Evolutionary conservation across 2,329 filamentous ascomycete genomes (phyloP).

Genomic region (Fusarium sp.): DNA sequence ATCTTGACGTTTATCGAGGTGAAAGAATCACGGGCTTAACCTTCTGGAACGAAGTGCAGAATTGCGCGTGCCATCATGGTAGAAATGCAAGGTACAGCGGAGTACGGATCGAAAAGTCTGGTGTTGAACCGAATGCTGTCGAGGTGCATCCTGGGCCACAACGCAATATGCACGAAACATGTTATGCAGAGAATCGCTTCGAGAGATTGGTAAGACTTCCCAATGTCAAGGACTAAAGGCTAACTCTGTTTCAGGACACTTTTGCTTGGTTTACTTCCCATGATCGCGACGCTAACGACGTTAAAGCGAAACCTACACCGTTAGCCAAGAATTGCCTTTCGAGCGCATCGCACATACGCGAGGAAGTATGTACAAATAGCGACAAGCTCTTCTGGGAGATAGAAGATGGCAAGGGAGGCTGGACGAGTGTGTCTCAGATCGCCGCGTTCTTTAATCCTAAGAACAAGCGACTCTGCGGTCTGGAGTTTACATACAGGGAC

Average conservation of each 20-base stretch:
- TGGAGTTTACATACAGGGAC: not conserved
- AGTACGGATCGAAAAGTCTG: not conserved
- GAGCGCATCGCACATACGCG: rapidly evolving
- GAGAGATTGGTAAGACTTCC: not conserved
- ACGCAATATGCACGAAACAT: not conserved
- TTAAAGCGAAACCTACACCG: not conserved
- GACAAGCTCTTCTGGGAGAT: constrained; percentile 4
- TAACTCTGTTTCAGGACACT: too few relatives aligned
- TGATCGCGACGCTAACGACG: too few relatives aligned
- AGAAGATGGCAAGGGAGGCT: not conserved
- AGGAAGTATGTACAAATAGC: not conserved
- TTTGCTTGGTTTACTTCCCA: too few relatives aligned
- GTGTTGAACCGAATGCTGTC: not conserved
- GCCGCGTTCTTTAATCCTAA: not conserved
- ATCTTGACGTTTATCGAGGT: not conserved
- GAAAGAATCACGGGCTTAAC: not conserved
- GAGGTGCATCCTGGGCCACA: not conserved
- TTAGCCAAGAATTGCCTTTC: not conserved
- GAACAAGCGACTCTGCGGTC: not conserved
- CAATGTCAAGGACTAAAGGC: too few relatives aligned
- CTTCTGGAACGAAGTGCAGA: too few relatives aligned
- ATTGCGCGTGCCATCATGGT: too few relatives aligned
- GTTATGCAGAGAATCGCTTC: not conserved
- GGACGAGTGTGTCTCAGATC: not conserved
- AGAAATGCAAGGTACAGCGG: not conserved